Evolutionary conservation across 805 yeast species (phyloP), one percentile per base, ranked within the genome.

Genomic region (Lipomyces orientalis): DNA sequence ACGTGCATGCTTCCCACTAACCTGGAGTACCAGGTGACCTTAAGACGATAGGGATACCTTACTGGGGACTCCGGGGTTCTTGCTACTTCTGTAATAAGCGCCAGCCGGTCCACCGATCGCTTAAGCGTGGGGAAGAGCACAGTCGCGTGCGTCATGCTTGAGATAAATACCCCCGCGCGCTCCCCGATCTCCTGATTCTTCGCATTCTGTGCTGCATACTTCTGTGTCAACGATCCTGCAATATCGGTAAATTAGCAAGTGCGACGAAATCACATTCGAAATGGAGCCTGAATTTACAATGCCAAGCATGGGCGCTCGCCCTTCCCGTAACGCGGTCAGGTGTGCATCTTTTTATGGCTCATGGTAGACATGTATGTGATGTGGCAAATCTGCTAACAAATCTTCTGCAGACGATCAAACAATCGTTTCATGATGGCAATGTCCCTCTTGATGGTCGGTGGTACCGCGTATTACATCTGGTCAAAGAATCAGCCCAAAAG

Each of bases 341-440:
- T 58, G 14, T 9, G 60, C 19, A 37, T n/a, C 3, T 1, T 16
- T 14, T 5, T 29, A 10, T 14, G 29, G 9, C 34, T 31, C 25
- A 25, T 22, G 55, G n/a, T 25, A 1, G n/a, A 43, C 8, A 1
- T 19, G 2, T 43, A 43, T 43, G 49, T 8, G 49, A 43, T 43
- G 49, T 14, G 49, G 19, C 49, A 43, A 43, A 43, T 43, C 19
- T 16, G 49, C 49, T 43, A 43, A 43, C 49, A 16, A 10, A n/a
- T 43, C 25, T 3, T 43, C 49, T 22, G 8, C 22, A 60, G 62
- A 35, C 51, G 58, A 59, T 54, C 61, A 10, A 65, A 65, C 55
- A 67, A 65, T 61, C 66, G 71, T 12, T 62, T 68, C 54, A 55
- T 68, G 62, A 55, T 62, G 49, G 54, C 54, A 19, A 60, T 57